Conservation (phyloP, 2,329 filamentous ascomycete species). For the Pseudogymnoascus sp. region DNA sequence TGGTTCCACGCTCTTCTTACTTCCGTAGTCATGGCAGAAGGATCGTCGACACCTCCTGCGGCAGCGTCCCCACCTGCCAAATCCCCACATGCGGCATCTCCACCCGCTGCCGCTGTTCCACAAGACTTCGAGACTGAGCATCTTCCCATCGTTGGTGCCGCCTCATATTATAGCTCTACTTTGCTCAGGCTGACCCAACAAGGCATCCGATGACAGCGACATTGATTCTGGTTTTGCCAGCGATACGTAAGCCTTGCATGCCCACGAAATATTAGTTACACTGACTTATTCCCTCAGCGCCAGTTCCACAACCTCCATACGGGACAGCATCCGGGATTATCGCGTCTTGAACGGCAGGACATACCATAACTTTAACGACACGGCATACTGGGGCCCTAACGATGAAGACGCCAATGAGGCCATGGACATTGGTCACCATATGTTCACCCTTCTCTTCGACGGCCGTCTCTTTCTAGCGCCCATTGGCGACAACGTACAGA, state of each 20-base stretch:
- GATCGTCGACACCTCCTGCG: background rate
- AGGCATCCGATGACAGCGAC: background rate
- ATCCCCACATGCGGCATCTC: background rate
- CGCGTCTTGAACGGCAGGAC: conserved; percentile 11
- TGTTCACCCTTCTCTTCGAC: conserved; percentile 8
- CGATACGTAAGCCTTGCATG: conserved; percentile 7
- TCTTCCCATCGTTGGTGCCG: background rate
- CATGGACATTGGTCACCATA: conserved; percentile 11
- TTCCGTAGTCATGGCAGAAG: background rate
- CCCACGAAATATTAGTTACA: background rate
- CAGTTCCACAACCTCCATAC: conserved; percentile 12
- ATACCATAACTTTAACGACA: conserved; percentile 11
- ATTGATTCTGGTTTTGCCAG: conserved; percentile 11
- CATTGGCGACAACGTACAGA: conserved; percentile 6
- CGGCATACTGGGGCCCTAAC: conserved; percentile 8
- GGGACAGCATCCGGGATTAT: conserved; percentile 10
- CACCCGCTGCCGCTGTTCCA: background rate
- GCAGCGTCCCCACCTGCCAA: background rate
- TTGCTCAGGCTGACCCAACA: background rate
- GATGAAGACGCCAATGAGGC: conserved; percentile 11
- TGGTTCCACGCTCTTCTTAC: background rate
- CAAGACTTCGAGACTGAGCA: background rate
- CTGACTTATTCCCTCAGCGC: background rate
- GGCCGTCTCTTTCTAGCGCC: conserved; percentile 9
- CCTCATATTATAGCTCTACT: background rate